Percentiles rank a stretch among this genome's conserved stretches.
These are phyloP conservation scores for Hypomontagnella submonticulosa DNA, from an alignment of 495 filamentous ascomycete genomes.

Conservation along the genomic window DNA sequence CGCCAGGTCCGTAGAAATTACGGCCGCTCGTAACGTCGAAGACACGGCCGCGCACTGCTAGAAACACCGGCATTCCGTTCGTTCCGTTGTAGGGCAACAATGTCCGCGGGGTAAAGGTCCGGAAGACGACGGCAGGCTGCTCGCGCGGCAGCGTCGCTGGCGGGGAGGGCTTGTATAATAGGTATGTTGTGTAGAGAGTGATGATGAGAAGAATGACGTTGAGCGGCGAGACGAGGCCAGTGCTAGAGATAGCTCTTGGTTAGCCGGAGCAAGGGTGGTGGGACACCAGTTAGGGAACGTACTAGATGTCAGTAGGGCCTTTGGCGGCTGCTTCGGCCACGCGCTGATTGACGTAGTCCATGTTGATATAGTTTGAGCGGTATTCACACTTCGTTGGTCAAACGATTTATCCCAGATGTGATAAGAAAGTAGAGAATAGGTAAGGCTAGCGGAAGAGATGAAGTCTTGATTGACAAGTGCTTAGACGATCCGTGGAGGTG, in stretches of 20 bases:
- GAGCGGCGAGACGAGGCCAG: constrained; percentile 77
- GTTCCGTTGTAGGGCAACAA: constrained; percentile 89
- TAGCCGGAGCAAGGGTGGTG: constrained; percentile 15
- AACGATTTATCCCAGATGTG: too few relatives aligned
- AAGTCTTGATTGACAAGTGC: background rate
- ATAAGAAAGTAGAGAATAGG: too few relatives aligned
- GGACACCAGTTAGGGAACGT: constrained; percentile 42
- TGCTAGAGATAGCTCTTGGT: constrained; percentile 47
- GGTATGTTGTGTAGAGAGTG: constrained; percentile 75
- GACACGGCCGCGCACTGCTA: constrained; percentile 84
- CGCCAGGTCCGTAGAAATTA: constrained; percentile 94
- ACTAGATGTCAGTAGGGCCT: constrained; percentile 41
- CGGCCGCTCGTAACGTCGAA: constrained; percentile 87
- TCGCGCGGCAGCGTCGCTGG: constrained; percentile 70
- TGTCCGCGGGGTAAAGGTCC: constrained; percentile 87
- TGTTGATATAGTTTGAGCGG: constrained; percentile 30
- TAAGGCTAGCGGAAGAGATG: background rate
- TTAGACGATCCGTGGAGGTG: constrained; percentile 8
- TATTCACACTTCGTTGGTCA: too few relatives aligned
- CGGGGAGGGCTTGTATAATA: constrained; percentile 69
- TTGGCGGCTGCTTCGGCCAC: constrained; percentile 61
- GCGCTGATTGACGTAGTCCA: constrained; percentile 68
- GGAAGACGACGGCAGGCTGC: constrained; percentile 82
- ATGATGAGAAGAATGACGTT: constrained; percentile 79
- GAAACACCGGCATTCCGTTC: constrained; percentile 77